phyloP scores from a whole-genome alignment of 106 monocot genomes.

The Allium cepa region DNA sequence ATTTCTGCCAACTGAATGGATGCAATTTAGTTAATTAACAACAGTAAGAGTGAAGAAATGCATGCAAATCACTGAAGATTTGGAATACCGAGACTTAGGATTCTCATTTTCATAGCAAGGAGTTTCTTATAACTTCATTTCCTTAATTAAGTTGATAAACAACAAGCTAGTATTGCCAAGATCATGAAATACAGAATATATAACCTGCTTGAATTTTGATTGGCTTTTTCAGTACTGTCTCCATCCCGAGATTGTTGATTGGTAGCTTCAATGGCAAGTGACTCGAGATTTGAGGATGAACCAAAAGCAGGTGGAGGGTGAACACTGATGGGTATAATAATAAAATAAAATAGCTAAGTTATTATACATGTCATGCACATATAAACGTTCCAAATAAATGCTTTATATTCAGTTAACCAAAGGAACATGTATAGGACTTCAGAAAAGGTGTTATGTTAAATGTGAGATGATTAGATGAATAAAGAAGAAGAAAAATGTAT shows the following conservation, averaged over 20 bases:
- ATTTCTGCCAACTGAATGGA: too few species aligned
- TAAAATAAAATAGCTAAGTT: background rate
- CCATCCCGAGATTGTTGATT: constrained; percentile 27
- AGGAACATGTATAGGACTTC: too few species aligned
- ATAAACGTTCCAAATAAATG: constrained; percentile 6
- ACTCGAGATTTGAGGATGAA: constrained; percentile 74
- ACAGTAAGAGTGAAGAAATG: too few species aligned
- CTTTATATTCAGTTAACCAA: background rate
- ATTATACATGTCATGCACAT: too few species aligned
- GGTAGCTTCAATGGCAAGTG: constrained; percentile 56
- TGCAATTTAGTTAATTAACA: too few species aligned
- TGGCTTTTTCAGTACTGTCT: constrained; percentile 27
- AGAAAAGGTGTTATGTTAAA: background rate
- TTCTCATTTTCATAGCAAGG: too few species aligned
- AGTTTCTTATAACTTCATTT: too few species aligned
- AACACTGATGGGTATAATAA: constrained; percentile 17
- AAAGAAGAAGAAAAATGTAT: background rate
- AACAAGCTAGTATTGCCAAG: too few species aligned
- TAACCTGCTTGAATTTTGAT: constrained; percentile 23
- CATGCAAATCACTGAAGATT: too few species aligned
- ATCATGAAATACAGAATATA: background rate
- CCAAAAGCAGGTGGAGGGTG: constrained; percentile 82
- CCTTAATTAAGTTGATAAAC: too few species aligned
- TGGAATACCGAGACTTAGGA: too few species aligned
- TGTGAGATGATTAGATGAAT: background rate